Base-by-base conservation (phyloP, 805 yeast species). In the Pichia deserticola region DNA sequence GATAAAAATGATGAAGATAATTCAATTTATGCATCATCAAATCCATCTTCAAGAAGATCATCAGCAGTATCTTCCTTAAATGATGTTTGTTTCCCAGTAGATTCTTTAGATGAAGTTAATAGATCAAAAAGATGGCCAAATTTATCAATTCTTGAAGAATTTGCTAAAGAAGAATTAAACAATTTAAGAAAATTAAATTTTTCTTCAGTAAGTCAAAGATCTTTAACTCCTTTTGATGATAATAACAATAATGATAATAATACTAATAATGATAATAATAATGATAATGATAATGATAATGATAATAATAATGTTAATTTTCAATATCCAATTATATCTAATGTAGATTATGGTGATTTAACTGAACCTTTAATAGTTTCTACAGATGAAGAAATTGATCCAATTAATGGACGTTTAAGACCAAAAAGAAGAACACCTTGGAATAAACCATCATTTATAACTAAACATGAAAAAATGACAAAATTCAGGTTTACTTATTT, bases 31-130 rank as follows among this genome's bases (percentile, higher is more conserved):
- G 65, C 58, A 3, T 62, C 68, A 13, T 81, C 86, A n/a, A 81
- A 81, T 57, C 88, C 89, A 5, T 71, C 81, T 4, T 75, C 83
- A 27, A 76, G 85, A 44, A 72, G 85, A 51, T 70, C 79, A 38
- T 74, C 82, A 36, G 80, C 78, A 48, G 78, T 80, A 38, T 82
- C 95, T 0, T 86, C 96, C 1, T 68, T 92, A 51, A 90, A 85
- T 62, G 99, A 92, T 66, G 99, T 92, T 29, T 92, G 97, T 61
- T 81, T 89, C 64, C 96, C 96, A 0, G 73, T 89, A 37, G 89
- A 84, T 54, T 79, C 77, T 42, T 46, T 61, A 7, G 63, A 62
- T 42, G 71, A 64, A 36, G 32, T 40, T 5, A 43, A 50, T 5
- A 43, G 40, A n/a, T 38, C 41, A 15, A 59, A 59, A 29, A 71